phyloP scores from a whole-genome alignment of 2,329 filamentous ascomycete species.

The Colletotrichum euphorbiae region DNA sequence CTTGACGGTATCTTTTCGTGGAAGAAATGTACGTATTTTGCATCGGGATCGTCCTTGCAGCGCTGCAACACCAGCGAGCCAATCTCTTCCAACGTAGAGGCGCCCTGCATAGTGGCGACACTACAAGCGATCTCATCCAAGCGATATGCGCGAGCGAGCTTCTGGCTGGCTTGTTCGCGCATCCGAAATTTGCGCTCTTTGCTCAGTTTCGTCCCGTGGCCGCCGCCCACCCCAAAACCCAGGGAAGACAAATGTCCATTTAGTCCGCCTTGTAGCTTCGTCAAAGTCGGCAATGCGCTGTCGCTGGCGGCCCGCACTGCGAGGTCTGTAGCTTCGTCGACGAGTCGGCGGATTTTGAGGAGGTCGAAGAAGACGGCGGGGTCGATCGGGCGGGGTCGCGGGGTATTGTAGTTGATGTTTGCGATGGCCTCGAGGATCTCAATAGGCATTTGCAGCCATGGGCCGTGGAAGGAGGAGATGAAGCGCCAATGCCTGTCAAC shows the following conservation, averaged over 20 bases:
- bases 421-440: constrained; percentile 84
- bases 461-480: constrained; percentile 85
- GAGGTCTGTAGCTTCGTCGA: constrained; percentile 83
- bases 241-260: constrained; percentile 48
- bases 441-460: constrained; percentile 83
- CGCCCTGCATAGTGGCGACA: constrained; percentile 85
- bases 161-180: constrained; percentile 82
- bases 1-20: constrained; percentile 88
- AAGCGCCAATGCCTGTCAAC: constrained; percentile 80
- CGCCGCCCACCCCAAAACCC: constrained; percentile 69
- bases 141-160: constrained; percentile 81
- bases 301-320: constrained; percentile 82
- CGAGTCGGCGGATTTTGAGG: constrained; percentile 81
- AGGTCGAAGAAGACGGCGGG: constrained; percentile 86
- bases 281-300: constrained; percentile 73
- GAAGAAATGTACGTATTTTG: constrained; percentile 92
- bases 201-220: constrained; percentile 75
- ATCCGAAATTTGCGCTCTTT: constrained; percentile 82
- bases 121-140: constrained; percentile 87
- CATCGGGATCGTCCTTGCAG: constrained; percentile 75
- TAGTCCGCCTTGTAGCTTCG: constrained; percentile 61
- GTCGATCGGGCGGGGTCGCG: constrained; percentile 81
- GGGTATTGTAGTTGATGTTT: constrained; percentile 82
- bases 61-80: constrained; percentile 78
- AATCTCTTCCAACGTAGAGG: constrained; percentile 81